phyloP scores from a whole-genome alignment of 1,284 basidiomycete species.

The Pyrrhoderma noxium region DNA sequence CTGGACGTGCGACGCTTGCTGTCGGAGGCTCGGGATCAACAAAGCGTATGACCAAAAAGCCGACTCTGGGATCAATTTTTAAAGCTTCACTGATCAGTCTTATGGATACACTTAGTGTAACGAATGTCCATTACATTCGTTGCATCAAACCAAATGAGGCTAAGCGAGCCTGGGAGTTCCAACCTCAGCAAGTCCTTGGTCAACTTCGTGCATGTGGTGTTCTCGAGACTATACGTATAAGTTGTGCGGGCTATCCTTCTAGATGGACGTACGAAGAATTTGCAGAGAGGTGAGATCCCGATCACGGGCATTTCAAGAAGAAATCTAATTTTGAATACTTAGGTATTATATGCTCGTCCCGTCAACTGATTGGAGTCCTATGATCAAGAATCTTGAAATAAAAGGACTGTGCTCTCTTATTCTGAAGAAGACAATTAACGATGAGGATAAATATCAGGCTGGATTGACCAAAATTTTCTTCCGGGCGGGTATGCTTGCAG shows the following conservation, averaged over 20 bases:
- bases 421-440: conserved; percentile 80
- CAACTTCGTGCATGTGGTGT: conserved; percentile 98
- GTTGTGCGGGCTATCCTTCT: conserved; percentile 98
- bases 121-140: conserved; percentile 98
- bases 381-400: conserved; percentile 77
- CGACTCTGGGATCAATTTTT: conserved; percentile 97
- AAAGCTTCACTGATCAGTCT: conserved; percentile 90
- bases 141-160: conserved; percentile 99
- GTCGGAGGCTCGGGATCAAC: conserved; percentile 33
- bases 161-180: conserved; percentile 96
- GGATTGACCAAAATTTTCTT: conserved; percentile 99
- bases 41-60: conserved; percentile 74
- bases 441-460: conserved; percentile 94
- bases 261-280: conserved; percentile 99
- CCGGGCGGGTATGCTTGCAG: conserved; percentile 98
- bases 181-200: conserved; percentile 91
- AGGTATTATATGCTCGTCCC: conserved; percentile 97
- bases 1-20: conserved; percentile 66
- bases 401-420: conserved; percentile 81
- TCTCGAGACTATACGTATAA: conserved; percentile 97
- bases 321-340: conserved; percentile 2
- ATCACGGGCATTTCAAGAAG: background rate
- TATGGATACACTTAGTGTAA: conserved; percentile 97
- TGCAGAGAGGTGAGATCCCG: conserved; percentile 76
- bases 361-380: conserved; percentile 78